These are phyloP conservation scores for Macrolepiota albuminosa DNA, from an alignment of 768 basidiomycete species.

Conservation along the genomic window DNA sequence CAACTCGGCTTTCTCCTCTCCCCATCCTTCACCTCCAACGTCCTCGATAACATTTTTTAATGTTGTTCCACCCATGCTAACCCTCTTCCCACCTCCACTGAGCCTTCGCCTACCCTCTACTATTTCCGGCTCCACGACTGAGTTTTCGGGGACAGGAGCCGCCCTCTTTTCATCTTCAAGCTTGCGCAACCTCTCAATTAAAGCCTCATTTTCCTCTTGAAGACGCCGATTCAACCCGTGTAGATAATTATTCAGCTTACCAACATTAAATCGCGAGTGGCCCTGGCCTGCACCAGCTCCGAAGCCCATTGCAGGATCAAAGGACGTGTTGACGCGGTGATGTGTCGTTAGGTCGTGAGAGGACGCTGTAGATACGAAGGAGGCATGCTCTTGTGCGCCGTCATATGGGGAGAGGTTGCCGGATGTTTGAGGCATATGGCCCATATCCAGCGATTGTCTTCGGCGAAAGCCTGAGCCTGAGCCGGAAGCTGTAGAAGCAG, in stretches of 20 bases:
- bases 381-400: slow-evolving; percentile 49
- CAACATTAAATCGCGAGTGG: slow-evolving; percentile 77
- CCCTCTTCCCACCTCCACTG: slow-evolving; percentile 39
- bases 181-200: slow-evolving; percentile 49
- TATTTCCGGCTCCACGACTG: slow-evolving; percentile 17
- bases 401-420: slow-evolving; percentile 40
- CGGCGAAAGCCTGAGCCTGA: slow-evolving; percentile 14
- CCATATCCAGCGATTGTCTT: slow-evolving; percentile 16
- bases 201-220: slow-evolving; percentile 78
- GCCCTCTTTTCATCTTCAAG: slow-evolving; percentile 47
- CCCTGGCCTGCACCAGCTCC: slow-evolving; percentile 61
- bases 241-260: slow-evolving; percentile 81
- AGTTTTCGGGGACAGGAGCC: slow-evolving; percentile 20
- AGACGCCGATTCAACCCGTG: slow-evolving; percentile 80
- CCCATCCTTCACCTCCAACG: slow-evolving; percentile 58
- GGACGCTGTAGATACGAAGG: slow-evolving; percentile 78
- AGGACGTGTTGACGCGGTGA: slow-evolving; percentile 79
- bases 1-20: slow-evolving; percentile 62
- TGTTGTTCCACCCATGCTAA: slow-evolving; percentile 47
- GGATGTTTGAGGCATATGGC: slow-evolving; percentile 25
- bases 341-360: slow-evolving; percentile 86
- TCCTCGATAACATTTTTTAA: slow-evolving; percentile 65
- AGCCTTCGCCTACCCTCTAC: slow-evolving; percentile 26
- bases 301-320: slow-evolving; percentile 78
- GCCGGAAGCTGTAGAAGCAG: slow-evolving; percentile 21